Evolutionary conservation across 2,329 filamentous ascomycete species (phyloP), one percentile per base, ranked within the genome.

Genomic region (Scedosporium aurantiacum): DNA sequence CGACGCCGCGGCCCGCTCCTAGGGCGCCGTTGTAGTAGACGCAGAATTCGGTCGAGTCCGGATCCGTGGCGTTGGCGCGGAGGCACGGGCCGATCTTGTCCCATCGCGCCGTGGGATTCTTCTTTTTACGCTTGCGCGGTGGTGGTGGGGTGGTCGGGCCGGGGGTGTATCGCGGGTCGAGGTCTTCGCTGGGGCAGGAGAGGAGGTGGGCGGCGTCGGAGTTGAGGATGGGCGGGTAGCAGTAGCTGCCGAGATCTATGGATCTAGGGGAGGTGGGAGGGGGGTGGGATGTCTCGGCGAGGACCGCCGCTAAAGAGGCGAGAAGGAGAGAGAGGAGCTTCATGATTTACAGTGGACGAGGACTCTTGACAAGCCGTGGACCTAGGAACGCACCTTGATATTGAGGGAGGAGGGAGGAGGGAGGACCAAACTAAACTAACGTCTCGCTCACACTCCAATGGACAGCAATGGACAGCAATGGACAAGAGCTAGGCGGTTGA

Each of bases 1-100:
- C 71, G 57, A 76, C 71, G 58, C 75, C 75, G 14, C 73, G 67
- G 32, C 69, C 70, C 16, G 67, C 64, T 45, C 72, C 75, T 60
- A 76, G 76, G 12, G 62, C 62, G 3, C 65, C 59, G 62, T 70
- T 70, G 16, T 71, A 65, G 64, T 71, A 78, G 62, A 74, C 69
- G 66, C 74, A 77, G 64, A 58, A 58, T 18, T 58, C 57, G 57
- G 32, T 27, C 21, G 57, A 47, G 57, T 21, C 21, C 32, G 57
- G 32, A 37, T 47, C 37, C 5, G 57, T 25, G 21, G 28, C 14
- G 57, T 43, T 25, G n/a, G 8, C 21, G 12, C n/a, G 57, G 5
- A 25, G 14, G 23, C 37, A 47, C 18, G 57, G 57, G 32, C 57
- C 37, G 28, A 27, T 23, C 10, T 27, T 21, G 21, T 47, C 37